phyloP scores from a whole-genome alignment of 2,329 filamentous ascomycete genomes.

The Apiospora rasikravindrae region DNA sequence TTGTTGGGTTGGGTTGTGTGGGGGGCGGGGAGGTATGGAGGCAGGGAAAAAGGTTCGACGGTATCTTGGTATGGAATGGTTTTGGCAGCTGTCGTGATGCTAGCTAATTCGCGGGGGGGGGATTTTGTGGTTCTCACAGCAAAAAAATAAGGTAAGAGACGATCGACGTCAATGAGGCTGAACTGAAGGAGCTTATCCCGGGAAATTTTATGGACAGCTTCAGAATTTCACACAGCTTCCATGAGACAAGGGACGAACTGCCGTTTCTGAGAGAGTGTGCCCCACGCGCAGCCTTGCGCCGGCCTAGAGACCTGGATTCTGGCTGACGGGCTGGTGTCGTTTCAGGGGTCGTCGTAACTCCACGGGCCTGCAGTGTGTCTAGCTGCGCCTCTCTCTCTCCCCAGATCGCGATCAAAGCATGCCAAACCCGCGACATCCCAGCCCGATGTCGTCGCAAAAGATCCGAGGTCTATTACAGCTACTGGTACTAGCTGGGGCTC shows the following conservation, averaged over 20 bases:
- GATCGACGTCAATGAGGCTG: slow-evolving; percentile 15
- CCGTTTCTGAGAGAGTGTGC: background rate
- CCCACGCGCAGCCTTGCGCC: slow-evolving; percentile 1
- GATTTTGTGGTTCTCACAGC: background rate
- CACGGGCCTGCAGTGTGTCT: slow-evolving; percentile 6
- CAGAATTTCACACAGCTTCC: background rate
- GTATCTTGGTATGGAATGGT: background rate
- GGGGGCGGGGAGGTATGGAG: background rate
- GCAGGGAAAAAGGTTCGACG: too few relatives aligned
- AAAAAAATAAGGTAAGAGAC: background rate
- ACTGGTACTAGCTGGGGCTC: background rate
- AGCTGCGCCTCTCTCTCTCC: background rate
- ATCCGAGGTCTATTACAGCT: background rate
- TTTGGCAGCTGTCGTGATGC: background rate
- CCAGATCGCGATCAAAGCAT: background rate
- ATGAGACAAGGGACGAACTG: slow-evolving; percentile 15
- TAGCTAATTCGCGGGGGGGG: background rate
- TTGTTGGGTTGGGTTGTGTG: background rate
- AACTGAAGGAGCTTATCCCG: slow-evolving; percentile 12
- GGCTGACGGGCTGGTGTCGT: background rate
- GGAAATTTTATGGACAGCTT: slow-evolving; percentile 15
- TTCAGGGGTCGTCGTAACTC: background rate
- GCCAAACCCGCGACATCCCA: slow-evolving; percentile 3
- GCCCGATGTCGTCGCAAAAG: slow-evolving; percentile 3
- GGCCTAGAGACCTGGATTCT: background rate